Conservation (phyloP, 2,329 filamentous ascomycete species). For the Colletotrichum sp. region DNA sequence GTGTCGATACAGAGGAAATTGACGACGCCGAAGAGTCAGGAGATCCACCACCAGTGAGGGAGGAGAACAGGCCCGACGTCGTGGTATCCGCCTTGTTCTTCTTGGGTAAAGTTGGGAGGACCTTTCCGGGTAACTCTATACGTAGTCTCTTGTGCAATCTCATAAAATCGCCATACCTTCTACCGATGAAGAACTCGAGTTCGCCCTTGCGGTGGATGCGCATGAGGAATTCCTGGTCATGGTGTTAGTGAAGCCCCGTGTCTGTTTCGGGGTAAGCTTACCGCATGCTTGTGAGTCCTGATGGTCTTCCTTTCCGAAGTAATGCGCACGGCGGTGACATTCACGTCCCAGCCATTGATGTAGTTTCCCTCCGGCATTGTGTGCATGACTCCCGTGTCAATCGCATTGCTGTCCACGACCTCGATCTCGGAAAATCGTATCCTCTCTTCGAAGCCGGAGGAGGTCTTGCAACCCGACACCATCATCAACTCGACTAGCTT, state of each 20-base stretch:
- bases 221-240: constrained; percentile 81
- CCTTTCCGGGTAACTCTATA: constrained; percentile 87
- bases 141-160: constrained; percentile 80
- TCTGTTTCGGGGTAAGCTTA: constrained; percentile 45
- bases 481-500: constrained; percentile 99
- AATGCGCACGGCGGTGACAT: constrained; percentile 87
- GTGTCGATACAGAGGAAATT: constrained; percentile 79
- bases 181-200: constrained; percentile 78
- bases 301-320: constrained; percentile 85
- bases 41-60: constrained; percentile 58
- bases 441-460: constrained; percentile 95
- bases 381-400: constrained; percentile 86
- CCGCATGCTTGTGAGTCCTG: constrained; percentile 88
- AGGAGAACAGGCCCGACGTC: constrained; percentile 59
- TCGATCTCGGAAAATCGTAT: constrained; percentile 97
- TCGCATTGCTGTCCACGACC: constrained; percentile 90
- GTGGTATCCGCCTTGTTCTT: constrained; percentile 88
- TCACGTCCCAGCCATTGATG: constrained; percentile 96
- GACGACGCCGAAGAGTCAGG: constrained; percentile 81
- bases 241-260: background rate
- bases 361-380: constrained; percentile 90
- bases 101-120: constrained; percentile 83
- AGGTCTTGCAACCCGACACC: constrained; percentile 95
- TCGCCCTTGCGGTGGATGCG: constrained; percentile 81
- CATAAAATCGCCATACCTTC: constrained; percentile 88